Conservation (phyloP, 139 green algal genomes). For the Chlorella sorokiniana region DNA sequence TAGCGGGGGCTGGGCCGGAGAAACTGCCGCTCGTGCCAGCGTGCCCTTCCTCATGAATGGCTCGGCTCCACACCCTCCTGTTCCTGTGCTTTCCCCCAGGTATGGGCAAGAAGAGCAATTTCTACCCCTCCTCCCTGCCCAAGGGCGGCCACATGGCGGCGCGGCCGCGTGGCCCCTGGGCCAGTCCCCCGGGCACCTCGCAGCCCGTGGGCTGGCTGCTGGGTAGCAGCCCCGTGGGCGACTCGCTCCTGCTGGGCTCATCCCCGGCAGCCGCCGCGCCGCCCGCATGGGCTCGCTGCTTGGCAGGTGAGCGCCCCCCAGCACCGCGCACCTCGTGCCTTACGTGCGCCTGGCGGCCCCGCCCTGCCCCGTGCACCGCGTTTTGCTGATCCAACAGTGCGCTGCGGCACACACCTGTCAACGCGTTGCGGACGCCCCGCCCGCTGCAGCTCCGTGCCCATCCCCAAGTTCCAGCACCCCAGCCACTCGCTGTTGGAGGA, state of each 20-base stretch:
- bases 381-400: background rate
- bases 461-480: conserved; percentile 91
- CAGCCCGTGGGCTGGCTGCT: conserved; percentile 82
- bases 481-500: conserved; percentile 91
- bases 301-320: background rate
- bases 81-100: background rate
- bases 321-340: too few species aligned
- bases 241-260: conserved; percentile 79
- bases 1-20: too few species aligned
- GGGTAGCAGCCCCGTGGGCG: conserved; percentile 61
- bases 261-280: conserved; percentile 51
- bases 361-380: background rate
- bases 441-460: conserved; percentile 47
- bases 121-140: conserved; percentile 62
- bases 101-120: conserved; percentile 37
- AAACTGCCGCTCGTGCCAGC: too few species aligned
- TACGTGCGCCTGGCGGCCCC: too few species aligned
- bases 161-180: conserved; percentile 25
- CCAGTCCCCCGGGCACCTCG: too few species aligned
- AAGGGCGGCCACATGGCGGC: conserved; percentile 26
- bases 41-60: too few species aligned
- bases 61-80: too few species aligned
- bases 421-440: background rate
- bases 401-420: background rate
- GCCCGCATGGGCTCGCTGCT: conserved; percentile 16